phyloP scores from a whole-genome alignment of 768 basidiomycete genomes.

The Peribolospora kevripleyi region DNA sequence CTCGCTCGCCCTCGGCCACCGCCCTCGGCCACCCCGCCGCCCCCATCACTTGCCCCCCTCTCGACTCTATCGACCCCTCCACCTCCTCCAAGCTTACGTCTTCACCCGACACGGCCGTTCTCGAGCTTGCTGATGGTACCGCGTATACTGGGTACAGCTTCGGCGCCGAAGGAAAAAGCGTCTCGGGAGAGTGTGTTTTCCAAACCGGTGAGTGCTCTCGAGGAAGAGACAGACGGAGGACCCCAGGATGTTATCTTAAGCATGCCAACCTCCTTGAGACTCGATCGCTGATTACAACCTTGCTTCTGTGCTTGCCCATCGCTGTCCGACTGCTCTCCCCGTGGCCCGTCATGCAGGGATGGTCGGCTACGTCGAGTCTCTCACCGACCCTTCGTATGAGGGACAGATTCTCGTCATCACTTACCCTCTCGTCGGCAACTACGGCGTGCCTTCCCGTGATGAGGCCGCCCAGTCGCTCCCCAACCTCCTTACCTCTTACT shows the following conservation, averaged over 20 bases:
- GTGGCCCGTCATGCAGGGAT: conserved; percentile 39
- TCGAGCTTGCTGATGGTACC: conserved; percentile 76
- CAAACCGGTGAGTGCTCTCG: conserved; percentile 58
- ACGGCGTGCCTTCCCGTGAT: conserved; percentile 72
- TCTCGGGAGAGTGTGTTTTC: conserved; percentile 96
- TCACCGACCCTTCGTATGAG: conserved; percentile 95
- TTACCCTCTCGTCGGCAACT: conserved; percentile 90
- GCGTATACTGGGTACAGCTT: conserved; percentile 75
- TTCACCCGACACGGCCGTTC: conserved; percentile 23
- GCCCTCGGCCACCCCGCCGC: conserved; percentile 2
- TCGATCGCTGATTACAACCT: background rate
- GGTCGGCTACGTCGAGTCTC: conserved; percentile 95
- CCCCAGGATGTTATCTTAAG: background rate
- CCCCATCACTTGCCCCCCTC: background rate
- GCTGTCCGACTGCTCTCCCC: conserved; percentile 4
- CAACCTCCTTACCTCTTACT: conserved; percentile 25
- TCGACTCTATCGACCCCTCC: conserved; percentile 4
- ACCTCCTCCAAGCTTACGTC: conserved; percentile 3
- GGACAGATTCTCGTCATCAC: conserved; percentile 94
- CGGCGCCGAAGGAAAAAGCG: conserved; percentile 69
- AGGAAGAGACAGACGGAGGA: background rate
- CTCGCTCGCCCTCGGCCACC: background rate
- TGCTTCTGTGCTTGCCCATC: background rate
- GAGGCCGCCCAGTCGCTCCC: conserved; percentile 24
- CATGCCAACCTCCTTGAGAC: background rate